phyloP scores from a whole-genome alignment of 768 basidiomycete genomes.

The Mycena leptocephala region DNA sequence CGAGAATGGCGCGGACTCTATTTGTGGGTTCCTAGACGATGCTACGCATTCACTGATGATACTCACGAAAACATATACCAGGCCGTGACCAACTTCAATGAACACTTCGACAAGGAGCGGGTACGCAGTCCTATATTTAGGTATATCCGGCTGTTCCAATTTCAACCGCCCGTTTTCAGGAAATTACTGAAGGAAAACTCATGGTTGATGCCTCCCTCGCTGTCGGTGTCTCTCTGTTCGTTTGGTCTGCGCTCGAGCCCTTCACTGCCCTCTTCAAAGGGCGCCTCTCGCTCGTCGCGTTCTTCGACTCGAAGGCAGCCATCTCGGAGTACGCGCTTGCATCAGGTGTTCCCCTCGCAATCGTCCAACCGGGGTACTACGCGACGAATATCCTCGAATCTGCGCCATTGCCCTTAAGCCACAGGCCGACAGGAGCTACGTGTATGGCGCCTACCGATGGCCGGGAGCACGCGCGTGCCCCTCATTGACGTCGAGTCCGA shows the following conservation, averaged over 20 bases:
- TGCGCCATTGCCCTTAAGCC: neutral
- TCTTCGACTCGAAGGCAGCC: slow-evolving; percentile 17
- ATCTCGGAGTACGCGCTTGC: neutral
- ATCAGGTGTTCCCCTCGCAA: slow-evolving; percentile 3
- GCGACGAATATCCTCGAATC: neutral
- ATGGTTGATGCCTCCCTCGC: slow-evolving; percentile 18
- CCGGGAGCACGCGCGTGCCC: slow-evolving; percentile 4
- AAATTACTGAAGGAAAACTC: slow-evolving; percentile 22
- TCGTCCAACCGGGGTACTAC: slow-evolving; percentile 19
- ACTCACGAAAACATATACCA: neutral
- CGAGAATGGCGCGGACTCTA: too few relatives aligned
- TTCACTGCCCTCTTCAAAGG: neutral
- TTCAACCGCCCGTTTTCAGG: neutral
- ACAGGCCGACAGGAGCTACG: neutral
- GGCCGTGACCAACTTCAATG: slow-evolving; percentile 20
- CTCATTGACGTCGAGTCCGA: slow-evolving; percentile 18
- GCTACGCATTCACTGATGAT: too few relatives aligned
- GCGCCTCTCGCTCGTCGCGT: neutral
- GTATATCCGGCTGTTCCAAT: neutral
- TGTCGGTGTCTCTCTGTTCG: slow-evolving; percentile 5
- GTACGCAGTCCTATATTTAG: neutral
- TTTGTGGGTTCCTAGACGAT: too few relatives aligned
- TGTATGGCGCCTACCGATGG: slow-evolving; percentile 1
- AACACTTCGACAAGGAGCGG: neutral
- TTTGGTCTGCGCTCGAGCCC: slow-evolving; percentile 26